phyloP scores from a whole-genome alignment of 2,329 filamentous ascomycete genomes.

The Trichoderma koningii region DNA sequence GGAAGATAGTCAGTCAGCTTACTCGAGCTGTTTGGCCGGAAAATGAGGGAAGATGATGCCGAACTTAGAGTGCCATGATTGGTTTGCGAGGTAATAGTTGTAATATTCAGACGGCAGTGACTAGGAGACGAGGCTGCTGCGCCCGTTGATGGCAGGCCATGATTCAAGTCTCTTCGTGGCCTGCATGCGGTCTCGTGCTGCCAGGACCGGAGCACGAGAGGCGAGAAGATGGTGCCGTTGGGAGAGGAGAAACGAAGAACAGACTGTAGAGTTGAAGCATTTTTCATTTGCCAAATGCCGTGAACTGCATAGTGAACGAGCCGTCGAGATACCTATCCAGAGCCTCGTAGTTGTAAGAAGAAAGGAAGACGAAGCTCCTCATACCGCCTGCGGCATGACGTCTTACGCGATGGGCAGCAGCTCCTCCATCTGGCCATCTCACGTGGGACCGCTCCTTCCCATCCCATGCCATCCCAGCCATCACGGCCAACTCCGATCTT shows the following conservation, averaged over 20 bases:
- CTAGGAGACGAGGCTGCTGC: background rate
- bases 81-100: background rate
- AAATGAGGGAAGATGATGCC: constrained; percentile 11
- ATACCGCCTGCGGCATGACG: background rate
- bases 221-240: too few relatives aligned
- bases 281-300: background rate
- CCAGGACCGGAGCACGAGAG: background rate
- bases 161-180: too few relatives aligned
- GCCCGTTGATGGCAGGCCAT: background rate
- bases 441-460: constrained; percentile 1
- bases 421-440: background rate
- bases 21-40: background rate
- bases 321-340: too few relatives aligned
- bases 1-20: background rate
- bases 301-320: background rate
- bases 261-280: too few relatives aligned
- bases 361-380: too few relatives aligned
- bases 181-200: too few relatives aligned
- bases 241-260: too few relatives aligned
- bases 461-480: background rate
- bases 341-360: too few relatives aligned
- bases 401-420: background rate
- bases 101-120: background rate
- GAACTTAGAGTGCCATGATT: background rate
- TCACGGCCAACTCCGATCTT: constrained; percentile 10